Base-by-base conservation (phyloP, 768 basidiomycete species). In the Hypholoma sublateritium region DNA sequence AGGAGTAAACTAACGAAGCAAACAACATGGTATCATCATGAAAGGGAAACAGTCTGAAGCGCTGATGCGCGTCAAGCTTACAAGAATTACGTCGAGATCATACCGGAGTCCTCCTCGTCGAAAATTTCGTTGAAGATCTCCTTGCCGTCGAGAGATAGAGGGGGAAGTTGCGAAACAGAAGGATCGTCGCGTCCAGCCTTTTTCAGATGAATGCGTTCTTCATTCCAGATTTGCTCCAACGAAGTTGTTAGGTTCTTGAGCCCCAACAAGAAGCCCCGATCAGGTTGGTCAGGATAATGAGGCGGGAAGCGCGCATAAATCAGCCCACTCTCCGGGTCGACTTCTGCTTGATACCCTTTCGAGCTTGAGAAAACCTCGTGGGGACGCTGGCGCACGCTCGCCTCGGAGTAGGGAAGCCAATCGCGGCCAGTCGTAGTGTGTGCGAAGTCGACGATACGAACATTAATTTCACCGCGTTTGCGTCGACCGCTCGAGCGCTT, bases 371-470 rank as follows among this genome's bases (percentile, higher is more conserved):
- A 77, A 45, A 79, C 74, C 62, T 85, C 82, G 57, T 75, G 70
- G 13, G 77, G 68, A 28, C 70, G 64, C 41, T 64, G 58, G 35
- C 71, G 73, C 56, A 75, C 77, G 35, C 75, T 69, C 19, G 77
- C 70, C 3, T 80, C 72, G 1, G 87, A 82, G 67, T 82, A 81
- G 11, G 87, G 81, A 42, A 91, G 72, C 84, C 93, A 98, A 71
- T 99, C 97, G 21, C 81, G 80, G 12, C 97, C 97, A 1, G 95
- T 98, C 8, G 95, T 98, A 50, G 97, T 98, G 68, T 98, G 96
- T 12, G 96, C 97, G 74, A 99, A 99, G 73, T 99, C 97, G 54
- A 99, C 97, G 50, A 99, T 86, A 35, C 95, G 93, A 59, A 99
- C 91, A 67, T 92, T 93, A 58, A 98, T 84, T 69, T 97, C 96